Evolutionary conservation across 805 yeast genomes (phyloP), one percentile per base, ranked within the genome.

Genomic region (Maudiozyma turicensis): DNA sequence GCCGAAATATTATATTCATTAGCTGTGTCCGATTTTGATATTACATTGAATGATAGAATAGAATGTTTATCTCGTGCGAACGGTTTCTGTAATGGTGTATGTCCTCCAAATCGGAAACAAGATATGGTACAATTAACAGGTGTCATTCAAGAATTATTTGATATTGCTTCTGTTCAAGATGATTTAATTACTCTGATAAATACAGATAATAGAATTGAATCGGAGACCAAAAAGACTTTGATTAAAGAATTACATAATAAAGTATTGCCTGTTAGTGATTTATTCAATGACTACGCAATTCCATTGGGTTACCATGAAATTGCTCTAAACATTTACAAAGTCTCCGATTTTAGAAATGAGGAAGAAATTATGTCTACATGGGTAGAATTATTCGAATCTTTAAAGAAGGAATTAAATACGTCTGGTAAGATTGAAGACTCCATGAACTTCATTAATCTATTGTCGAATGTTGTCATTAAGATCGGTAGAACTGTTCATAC

Each of bases 21-120:
- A 49, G 84, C 96, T 0, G 70, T 81, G 20, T 84, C 95, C 14
- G 82, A 80, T 47, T 87, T 88, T 64, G 75, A 76, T 9, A 72
- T 91, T 45, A 69, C 76, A 37, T 73, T 91, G 50, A 74, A 77
- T 38, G 82, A 84, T 58, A 77, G 99, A 63, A 83, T 91, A 42
- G 96, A 90, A 66, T 88, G 77, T 62, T 72, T 93, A 48, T 86
- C 97, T 1, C 77, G 97, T 56, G 97, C 97, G 1, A 85, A 84
- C 65, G 96, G 96, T 3, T 89, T 87, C 70, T 85, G 95, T 65
- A 86, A 87, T 61, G 84, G 95, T 65, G 81, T 77, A 43, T 80
- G 89, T 53, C 84, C 91, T 29, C 86, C 91, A 32, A 77, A 75
- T 50, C 74, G 82, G 59, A 76, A 91, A 56, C 95, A 86, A 58